Base-by-base conservation (phyloP, 495 filamentous ascomycete species). In the Penicillium longicatenatum region DNA sequence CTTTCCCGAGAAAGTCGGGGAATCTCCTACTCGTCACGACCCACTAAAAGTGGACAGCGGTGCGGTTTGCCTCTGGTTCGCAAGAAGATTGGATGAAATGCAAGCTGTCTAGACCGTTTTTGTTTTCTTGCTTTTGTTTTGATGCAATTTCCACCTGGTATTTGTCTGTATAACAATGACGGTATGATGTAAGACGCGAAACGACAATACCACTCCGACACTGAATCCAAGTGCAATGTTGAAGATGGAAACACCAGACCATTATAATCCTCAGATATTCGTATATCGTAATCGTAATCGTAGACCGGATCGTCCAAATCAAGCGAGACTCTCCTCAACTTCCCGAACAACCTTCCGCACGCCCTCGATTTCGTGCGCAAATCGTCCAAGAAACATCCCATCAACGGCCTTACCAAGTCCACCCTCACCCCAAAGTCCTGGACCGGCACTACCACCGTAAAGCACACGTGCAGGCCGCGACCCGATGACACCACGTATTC, bases 381-480 rank as follows among this genome's bases (percentile, higher is more conserved):
- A 93, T 39, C 91, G 65, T 1, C 91, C 91, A 48, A 95, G 66
- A 63, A 95, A 95, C 73, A 93, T 79, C 9, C 91, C 91, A 72
- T 95, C 91, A 31, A 93, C 84, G 6, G 82, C 87, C 43, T 82
- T 81, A 26, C 79, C 82, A 59, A 95, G 69, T 17, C 75, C 75
- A 3, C 75, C 73, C 49, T 67, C 75, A 41, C 73, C 79, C 79
- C 88, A 93, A 46, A 90, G 78, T 0, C 91, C 90, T 6, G 88
- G 88, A 12, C 89, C 88, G 3, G 91, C 91, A 70, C 86, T 89
- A 7, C 91, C 91, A 2, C 90, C 91, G 70, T 93, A 93, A 14
- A 95, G 61, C 48, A 92, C 84, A 44, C 89, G 80, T 51, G 83
- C 84, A 19, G 69, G 61, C 10, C 83, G 68, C 3, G 64, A 62